Percentiles rank a stretch among this genome's conserved stretches.
These are phyloP conservation scores for Ceratocystis destructans DNA, from an alignment of 2,329 filamentous ascomycete species.

Conservation along the genomic window DNA sequence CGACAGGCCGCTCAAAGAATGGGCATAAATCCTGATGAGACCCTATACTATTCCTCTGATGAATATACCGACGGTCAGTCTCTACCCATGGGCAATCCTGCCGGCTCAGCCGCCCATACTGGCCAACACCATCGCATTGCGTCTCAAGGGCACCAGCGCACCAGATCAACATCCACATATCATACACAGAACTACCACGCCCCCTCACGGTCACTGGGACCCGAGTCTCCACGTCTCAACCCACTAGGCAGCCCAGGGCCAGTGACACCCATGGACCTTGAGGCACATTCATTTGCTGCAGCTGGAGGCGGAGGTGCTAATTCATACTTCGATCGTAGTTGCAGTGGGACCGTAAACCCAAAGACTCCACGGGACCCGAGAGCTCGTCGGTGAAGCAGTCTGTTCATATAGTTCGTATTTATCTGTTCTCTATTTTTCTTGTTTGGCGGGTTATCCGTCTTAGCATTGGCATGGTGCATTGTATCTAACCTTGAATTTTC, in stretches of 20 bases:
- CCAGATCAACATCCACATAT: not conserved
- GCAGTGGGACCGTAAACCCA: not conserved
- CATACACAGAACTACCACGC: conserved; percentile 4
- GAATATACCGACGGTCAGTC: not conserved
- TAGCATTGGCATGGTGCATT: too few species aligned
- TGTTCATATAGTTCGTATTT: too few species aligned
- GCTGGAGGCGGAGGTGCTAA: not conserved
- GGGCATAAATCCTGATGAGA: not conserved
- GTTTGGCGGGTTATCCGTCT: too few species aligned
- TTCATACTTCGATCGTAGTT: conserved; percentile 20
- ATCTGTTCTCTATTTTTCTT: too few species aligned
- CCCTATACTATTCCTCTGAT: conserved; percentile 15
- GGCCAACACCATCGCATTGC: not conserved
- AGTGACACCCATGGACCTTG: conserved; percentile 48
- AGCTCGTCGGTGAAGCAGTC: not conserved
- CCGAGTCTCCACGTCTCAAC: conserved; percentile 35
- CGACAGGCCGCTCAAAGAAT: not conserved
- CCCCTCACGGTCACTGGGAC: conserved; percentile 26
- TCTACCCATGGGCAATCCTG: not conserved
- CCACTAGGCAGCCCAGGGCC: conserved; percentile 46
- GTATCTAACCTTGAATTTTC: too few species aligned
- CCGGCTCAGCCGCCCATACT: not conserved
- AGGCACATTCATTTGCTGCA: conserved; percentile 26
- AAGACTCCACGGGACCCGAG: not conserved
- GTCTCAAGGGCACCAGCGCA: not conserved